Evolutionary conservation across 2,329 filamentous ascomycete genomes (phyloP), one percentile per base, ranked within the genome.

Genomic region (Sporothrix variecibatus): DNA sequence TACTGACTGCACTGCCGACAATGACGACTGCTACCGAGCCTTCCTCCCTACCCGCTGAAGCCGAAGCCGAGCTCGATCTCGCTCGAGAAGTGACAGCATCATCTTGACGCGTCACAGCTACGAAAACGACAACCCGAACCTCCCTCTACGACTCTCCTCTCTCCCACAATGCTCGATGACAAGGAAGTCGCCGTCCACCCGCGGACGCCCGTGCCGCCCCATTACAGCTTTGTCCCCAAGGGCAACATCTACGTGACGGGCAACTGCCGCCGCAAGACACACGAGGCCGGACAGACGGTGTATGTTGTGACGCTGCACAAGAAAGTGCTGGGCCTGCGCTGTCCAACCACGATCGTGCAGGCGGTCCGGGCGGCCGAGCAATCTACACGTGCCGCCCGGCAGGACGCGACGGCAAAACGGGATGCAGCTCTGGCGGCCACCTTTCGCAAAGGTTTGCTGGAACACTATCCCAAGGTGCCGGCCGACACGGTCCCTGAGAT

Each of bases 221-320:
- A 82, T 9, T 87, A 86, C 76, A 76, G 76, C 11, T 85, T 85
- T 71, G 81, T 86, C 0, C 81, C 78, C 23, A 84, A 83, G 64
- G 84, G 85, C 75, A 81, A 85, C 76, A 77, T 80, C 5, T 86
- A 84, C 79, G 80, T 84, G 73, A 86, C 84, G 3, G 78, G 77
- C 5, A 78, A 83, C 73, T 86, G 84, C 77, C 83, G 84, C 20
- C 80, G 78, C 23, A 78, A 79, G 49, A 83, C 85, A 0, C 81
- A 80, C 20, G 81, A 78, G 0, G 79, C 80, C 5, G 76, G 77
- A 0, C 76, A 79, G 34, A 77, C 77, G 0, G 78, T 86, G 1
- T 86, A 83, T 71, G 76, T 82, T 1, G 85, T 86, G 11, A 5
- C 34, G 17, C 34, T 38, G 6, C 17, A 26, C 34, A n/a, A 17